A percentile compares a stretch with the other conserved stretches of the same genome.
Evolutionary conservation across 78 protist genomes (phyloP).

Genomic region (Planoprotostelium fungivorum): DNA sequence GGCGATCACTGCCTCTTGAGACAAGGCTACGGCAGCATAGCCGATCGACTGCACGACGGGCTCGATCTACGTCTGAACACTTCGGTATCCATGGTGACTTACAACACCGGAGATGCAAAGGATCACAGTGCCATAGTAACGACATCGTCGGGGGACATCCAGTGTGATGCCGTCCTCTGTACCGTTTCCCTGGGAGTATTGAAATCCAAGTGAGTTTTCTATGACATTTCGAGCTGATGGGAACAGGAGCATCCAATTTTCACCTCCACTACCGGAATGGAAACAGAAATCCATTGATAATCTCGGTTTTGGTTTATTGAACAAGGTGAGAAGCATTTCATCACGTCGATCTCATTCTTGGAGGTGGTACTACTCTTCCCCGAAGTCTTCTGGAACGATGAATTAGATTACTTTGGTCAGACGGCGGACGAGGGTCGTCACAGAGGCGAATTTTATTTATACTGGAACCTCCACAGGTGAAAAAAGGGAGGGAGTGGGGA

Average conservation of each 20-base stretch:
- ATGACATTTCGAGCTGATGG: not conserved
- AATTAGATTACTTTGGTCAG: not conserved
- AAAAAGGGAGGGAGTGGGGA: not conserved
- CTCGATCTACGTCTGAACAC: not conserved
- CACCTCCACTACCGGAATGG: slow-evolving; percentile 28
- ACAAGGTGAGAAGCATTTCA: slow-evolving; percentile 10
- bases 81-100: not conserved
- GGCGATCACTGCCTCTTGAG: slow-evolving; percentile 26
- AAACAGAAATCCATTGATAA: slow-evolving; percentile 9
- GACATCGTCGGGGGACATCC: not conserved
- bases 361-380: not conserved
- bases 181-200: slow-evolving; percentile 20
- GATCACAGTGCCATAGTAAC: not conserved
- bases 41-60: not conserved
- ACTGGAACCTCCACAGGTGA: slow-evolving; percentile 4
- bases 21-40: slow-evolving; percentile 26
- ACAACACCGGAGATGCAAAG: not conserved
- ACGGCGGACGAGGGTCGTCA: not conserved
- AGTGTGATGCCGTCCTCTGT: slow-evolving; percentile 16
- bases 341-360: not conserved
- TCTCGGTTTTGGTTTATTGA: slow-evolving; percentile 39
- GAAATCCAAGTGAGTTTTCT: not conserved
- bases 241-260: slow-evolving; percentile 3
- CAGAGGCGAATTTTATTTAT: slow-evolving; percentile 3
- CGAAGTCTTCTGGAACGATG: not conserved